These are phyloP conservation scores for Paragyromitra xinjiangensis DNA, from an alignment of 495 filamentous ascomycete genomes.

Conservation along the genomic window DNA sequence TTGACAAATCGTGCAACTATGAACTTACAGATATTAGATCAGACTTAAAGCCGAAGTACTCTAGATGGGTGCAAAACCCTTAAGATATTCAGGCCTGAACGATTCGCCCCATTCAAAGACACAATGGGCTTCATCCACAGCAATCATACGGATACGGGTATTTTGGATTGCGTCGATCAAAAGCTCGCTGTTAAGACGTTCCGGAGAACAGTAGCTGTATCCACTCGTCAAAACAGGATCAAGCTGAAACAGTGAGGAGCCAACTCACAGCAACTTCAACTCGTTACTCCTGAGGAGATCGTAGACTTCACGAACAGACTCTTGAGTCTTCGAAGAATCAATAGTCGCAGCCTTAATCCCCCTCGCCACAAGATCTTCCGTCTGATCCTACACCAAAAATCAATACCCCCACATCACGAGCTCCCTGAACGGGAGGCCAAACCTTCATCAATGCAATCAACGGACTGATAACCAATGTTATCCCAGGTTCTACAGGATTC, in stretches of 20 bases:
- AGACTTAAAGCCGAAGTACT: not conserved
- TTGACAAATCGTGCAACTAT: constrained; percentile 65
- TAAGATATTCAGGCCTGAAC: constrained; percentile 29
- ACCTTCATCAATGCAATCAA: constrained; percentile 67
- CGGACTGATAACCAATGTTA: constrained; percentile 67
- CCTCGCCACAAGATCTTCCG: constrained; percentile 62
- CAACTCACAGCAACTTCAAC: constrained; percentile 63
- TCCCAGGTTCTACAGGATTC: constrained; percentile 36
- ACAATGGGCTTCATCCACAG: constrained; percentile 33
- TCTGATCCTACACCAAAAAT: constrained; percentile 60
- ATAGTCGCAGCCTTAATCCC: constrained; percentile 64
- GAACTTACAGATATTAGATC: constrained; percentile 29
- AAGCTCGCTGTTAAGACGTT: constrained; percentile 66
- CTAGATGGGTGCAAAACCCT: constrained; percentile 21
- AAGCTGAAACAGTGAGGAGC: not conserved
- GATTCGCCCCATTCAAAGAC: constrained; percentile 21
- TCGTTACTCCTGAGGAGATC: constrained; percentile 60
- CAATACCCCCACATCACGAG: not conserved
- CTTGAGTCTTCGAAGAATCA: constrained; percentile 63
- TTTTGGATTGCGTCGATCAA: constrained; percentile 64
- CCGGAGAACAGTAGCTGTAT: constrained; percentile 63
- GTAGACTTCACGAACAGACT: constrained; percentile 61
- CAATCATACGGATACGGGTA: constrained; percentile 23
- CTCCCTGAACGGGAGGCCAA: not conserved
- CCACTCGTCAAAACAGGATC: not conserved